Percentiles rank a stretch among this genome's conserved stretches.
Conservation (phyloP, 768 basidiomycete species). For the Pisolithus tinctorius region DNA sequence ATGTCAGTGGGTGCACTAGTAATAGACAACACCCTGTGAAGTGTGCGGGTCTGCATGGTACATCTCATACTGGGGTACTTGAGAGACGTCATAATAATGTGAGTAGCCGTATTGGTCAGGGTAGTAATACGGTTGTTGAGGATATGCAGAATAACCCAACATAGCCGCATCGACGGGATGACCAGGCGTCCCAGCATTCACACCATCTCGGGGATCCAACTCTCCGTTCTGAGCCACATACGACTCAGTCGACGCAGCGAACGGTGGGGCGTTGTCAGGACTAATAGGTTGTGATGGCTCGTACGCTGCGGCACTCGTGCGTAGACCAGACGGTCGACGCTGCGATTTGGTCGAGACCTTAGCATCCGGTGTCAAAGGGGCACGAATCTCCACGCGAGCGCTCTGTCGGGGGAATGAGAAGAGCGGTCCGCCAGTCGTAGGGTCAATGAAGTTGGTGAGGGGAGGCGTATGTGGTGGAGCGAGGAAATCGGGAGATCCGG, state of each 20-base stretch:
- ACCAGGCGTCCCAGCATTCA: slow-evolving; percentile 10
- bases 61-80: slow-evolving; percentile 59
- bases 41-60: slow-evolving; percentile 47
- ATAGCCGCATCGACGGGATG: slow-evolving; percentile 30
- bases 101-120: slow-evolving; percentile 63
- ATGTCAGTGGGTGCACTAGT: slow-evolving; percentile 31
- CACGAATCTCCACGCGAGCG: slow-evolving; percentile 69
- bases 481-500: slow-evolving; percentile 58
- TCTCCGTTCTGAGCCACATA: slow-evolving; percentile 6
- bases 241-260: slow-evolving; percentile 6
- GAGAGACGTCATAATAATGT: slow-evolving; percentile 63
- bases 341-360: slow-evolving; percentile 15
- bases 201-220: slow-evolving; percentile 12
- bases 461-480: slow-evolving; percentile 56
- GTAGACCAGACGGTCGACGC: slow-evolving; percentile 35
- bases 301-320: slow-evolving; percentile 46
- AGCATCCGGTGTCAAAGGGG: slow-evolving; percentile 25
- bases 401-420: slow-evolving; percentile 70
- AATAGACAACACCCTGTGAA: slow-evolving; percentile 49
- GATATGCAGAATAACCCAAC: slow-evolving; percentile 54
- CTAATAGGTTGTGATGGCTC: slow-evolving; percentile 36
- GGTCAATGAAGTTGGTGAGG: slow-evolving; percentile 58
- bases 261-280: slow-evolving; percentile 11
- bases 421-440: slow-evolving; percentile 58
- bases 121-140: slow-evolving; percentile 55